A percentile compares a stretch with the other conserved stretches of the same genome.
Evolutionary conservation across 169 alveolate genomes (phyloP).

Genomic region (Pseudocohnilembus persalinus): DNA sequence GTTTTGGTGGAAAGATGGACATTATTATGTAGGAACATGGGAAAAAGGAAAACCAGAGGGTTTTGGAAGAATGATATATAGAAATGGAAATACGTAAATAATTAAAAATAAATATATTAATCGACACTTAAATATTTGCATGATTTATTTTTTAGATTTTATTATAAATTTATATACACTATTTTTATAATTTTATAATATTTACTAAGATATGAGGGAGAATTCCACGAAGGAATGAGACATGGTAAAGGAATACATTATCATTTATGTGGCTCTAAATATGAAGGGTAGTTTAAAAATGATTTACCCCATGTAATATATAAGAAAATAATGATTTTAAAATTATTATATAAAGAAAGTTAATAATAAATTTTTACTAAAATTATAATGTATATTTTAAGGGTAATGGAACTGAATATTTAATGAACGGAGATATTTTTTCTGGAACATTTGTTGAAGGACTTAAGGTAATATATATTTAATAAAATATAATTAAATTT

Average conservation of each 20-base stretch:
- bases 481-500: too few species aligned
- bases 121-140: not conserved
- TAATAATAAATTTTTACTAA: too few species aligned
- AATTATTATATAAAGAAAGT: too few species aligned
- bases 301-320: slow-evolving; percentile 30
- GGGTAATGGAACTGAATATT: slow-evolving; percentile 52
- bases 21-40: slow-evolving; percentile 27
- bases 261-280: slow-evolving; percentile 45
- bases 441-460: slow-evolving; percentile 56
- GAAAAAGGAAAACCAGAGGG: slow-evolving; percentile 19
- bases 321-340: not conserved
- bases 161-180: not conserved
- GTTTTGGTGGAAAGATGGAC: slow-evolving; percentile 20
- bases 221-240: slow-evolving; percentile 52
- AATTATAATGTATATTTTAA: not conserved
- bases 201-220: slow-evolving; percentile 42
- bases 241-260: slow-evolving; percentile 53
- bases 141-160: not conserved
- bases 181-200: not conserved
- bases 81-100: slow-evolving; percentile 26
- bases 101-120: not conserved
- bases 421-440: slow-evolving; percentile 68
- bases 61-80: slow-evolving; percentile 19
- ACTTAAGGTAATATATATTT: not conserved
- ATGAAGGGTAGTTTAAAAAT: slow-evolving; percentile 41